Evolutionary conservation across 164 flowering plant species (phyloP), one percentile per base, ranked within the genome.

Genomic region (Aristolochia fimbriata): DNA sequence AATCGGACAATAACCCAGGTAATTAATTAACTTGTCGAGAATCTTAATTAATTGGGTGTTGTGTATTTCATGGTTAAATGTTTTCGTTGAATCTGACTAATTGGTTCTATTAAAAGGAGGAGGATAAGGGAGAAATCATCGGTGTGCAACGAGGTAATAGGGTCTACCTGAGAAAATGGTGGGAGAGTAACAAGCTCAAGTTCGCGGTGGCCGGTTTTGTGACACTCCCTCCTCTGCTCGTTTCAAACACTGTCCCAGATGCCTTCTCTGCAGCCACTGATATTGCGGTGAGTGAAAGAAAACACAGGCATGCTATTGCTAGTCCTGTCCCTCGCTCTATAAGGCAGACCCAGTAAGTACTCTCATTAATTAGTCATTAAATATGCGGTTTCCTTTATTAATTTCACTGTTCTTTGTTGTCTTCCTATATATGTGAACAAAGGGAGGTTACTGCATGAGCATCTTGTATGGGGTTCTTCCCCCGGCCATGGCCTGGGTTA

Each of bases 401-500:
- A n/a, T n/a, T n/a, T n/a, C n/a, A n/a, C n/a, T n/a, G n/a, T 19
- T 51, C 7, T 1, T 20, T 21, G 25, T 2, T 21, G 13, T 4
- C 1, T 25, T 19, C 13, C 13, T 20, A 37, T 51, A 25, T 3
- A 23, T 62, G 65, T 73, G 72, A 49, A 62, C 43, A 47, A 67
- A 88, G 90, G 90, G 96, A 10, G 92, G 92, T n/a, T 82, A 83
- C 61, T 85, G 90, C 63, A 82, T 88, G 92, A 78, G 83, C 31
- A 65, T 80, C 66, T 62, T 84, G 12, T 85, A 78, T 70, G 96
- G 96, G 59, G 77, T 86, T 62, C 83, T 88, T 23, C 96, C 96
- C 21, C 92, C 92, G 8, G 86, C 82, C 47, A 88, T 88, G 92
- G 96, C 92, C 5, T 86, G 83, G 88, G 81, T 79, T 16, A 73